Evolutionary conservation across 345 rosid species (phyloP).

Genomic region (Populus deltoides): DNA sequence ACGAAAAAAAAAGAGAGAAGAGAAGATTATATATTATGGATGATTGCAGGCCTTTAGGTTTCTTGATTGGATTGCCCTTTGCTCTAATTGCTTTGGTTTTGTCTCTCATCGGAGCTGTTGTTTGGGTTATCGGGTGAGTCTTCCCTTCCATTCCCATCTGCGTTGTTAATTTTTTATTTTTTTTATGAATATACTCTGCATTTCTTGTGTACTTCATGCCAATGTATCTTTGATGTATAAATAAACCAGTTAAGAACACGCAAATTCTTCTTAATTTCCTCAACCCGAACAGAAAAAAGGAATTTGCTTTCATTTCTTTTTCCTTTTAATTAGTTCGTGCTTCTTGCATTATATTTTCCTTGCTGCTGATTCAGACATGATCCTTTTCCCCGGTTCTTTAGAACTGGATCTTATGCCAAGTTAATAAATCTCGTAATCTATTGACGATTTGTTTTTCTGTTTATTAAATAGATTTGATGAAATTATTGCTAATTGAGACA

Average conservation of each 20-base stretch:
- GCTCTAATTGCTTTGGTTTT: constrained; percentile 28
- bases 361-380: too few relatives aligned
- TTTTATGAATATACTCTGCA: background rate
- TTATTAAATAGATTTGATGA: too few relatives aligned
- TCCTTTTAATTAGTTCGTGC: background rate
- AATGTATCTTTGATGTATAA: background rate
- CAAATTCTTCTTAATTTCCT: background rate
- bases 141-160: background rate
- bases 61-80: constrained; percentile 35
- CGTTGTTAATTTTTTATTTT: background rate
- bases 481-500: background rate
- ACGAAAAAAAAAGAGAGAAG: background rate
- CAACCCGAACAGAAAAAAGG: background rate
- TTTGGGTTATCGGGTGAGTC: constrained; percentile 37
- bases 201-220: background rate
- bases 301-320: too few relatives aligned
- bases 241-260: background rate
- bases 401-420: background rate
- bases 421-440: background rate
- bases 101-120: constrained; percentile 25
- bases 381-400: background rate
- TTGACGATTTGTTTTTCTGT: too few relatives aligned
- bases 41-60: constrained; percentile 38
- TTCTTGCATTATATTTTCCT: background rate
- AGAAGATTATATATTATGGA: constrained; percentile 9